Conservation (phyloP, 805 yeast species). For the Maudiozyma saulgeensis region DNA sequence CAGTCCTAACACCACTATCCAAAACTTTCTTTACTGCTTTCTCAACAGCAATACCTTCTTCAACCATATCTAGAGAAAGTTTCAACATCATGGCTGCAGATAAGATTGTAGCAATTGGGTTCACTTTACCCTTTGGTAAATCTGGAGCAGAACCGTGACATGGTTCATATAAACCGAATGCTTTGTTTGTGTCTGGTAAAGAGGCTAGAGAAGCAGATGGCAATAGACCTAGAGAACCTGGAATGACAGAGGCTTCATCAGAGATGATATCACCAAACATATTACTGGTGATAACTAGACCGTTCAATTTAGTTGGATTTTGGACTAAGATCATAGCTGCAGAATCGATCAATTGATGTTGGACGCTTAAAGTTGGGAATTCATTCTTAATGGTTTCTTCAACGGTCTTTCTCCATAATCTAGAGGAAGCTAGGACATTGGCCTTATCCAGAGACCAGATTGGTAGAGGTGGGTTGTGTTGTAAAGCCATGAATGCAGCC, state of each 20-base stretch:
- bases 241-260: conserved; percentile 96
- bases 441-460: conserved; percentile 97
- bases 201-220: conserved; percentile 95
- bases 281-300: conserved; percentile 84
- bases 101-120: conserved; percentile 90
- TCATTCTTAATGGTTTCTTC: conserved; percentile 75
- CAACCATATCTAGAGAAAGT: conserved; percentile 69
- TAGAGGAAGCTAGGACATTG: conserved; percentile 89
- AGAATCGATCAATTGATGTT: conserved; percentile 95
- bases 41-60: conserved; percentile 84
- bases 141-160: conserved; percentile 99
- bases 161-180: conserved; percentile 96
- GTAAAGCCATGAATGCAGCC: conserved; percentile 96
- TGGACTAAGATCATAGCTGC: conserved; percentile 97
- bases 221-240: conserved; percentile 90
- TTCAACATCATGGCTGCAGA: conserved; percentile 97
- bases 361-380: conserved; percentile 78
- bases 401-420: conserved; percentile 93
- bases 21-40: conserved; percentile 76
- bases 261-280: conserved; percentile 98
- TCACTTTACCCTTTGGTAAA: conserved; percentile 75
- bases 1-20: conserved; percentile 81
- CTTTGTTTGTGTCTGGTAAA: conserved; percentile 88
- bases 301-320: conserved; percentile 84
- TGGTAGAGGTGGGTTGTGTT: conserved; percentile 87